phyloP scores from a whole-genome alignment of 495 filamentous ascomycete genomes.

The Parachaetomium inaequale region DNA sequence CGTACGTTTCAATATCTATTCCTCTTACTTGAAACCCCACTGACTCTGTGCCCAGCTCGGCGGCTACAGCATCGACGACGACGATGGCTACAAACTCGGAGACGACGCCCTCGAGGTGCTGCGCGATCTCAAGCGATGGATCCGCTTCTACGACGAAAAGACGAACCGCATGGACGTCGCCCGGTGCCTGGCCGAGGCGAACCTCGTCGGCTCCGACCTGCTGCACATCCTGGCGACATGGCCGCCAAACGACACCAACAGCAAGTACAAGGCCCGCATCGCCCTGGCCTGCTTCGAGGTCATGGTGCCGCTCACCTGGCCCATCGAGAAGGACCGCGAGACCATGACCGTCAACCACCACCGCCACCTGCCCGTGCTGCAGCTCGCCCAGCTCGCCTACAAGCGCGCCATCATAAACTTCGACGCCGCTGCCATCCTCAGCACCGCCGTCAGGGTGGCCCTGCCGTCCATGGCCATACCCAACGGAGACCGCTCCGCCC shows the following conservation, averaged over 20 bases:
- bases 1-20: constrained; percentile 62
- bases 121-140: constrained; percentile 89
- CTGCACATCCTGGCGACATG: constrained; percentile 82
- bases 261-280: constrained; percentile 65
- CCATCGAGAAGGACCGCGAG: constrained; percentile 67
- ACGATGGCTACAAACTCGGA: constrained; percentile 78
- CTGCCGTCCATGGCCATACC: constrained; percentile 83
- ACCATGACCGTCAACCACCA: constrained; percentile 92
- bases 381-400: constrained; percentile 82
- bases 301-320: constrained; percentile 93
- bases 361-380: constrained; percentile 81
- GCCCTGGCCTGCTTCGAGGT: constrained; percentile 87
- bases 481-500: constrained; percentile 65
- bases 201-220: constrained; percentile 85
- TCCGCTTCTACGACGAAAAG: constrained; percentile 92
- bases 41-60: constrained; percentile 61
- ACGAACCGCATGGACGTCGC: constrained; percentile 93
- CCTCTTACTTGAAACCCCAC: background rate
- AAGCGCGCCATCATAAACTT: constrained; percentile 83
- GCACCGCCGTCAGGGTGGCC: constrained; percentile 71
- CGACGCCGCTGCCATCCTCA: constrained; percentile 70
- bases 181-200: constrained; percentile 85
- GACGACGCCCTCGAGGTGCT: constrained; percentile 91
- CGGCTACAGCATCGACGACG: constrained; percentile 75
- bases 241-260: constrained; percentile 65